Evolutionary conservation across 2,329 filamentous ascomycete genomes (phyloP).

Genomic region (Pseudogymnoascus sp.): DNA sequence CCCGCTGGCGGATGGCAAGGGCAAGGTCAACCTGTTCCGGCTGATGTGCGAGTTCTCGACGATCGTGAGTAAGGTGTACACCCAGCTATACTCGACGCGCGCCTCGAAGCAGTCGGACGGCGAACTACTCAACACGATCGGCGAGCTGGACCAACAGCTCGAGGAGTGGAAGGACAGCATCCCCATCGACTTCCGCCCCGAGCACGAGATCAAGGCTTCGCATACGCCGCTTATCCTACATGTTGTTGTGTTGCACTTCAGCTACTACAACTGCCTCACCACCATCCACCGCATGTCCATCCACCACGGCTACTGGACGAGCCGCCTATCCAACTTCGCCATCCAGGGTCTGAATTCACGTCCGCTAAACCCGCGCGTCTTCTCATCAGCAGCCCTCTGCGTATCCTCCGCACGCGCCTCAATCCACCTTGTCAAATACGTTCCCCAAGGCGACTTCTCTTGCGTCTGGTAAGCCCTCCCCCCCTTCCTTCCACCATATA

Average conservation of each 20-base stretch:
- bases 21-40: constrained; percentile 91
- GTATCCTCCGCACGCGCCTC: constrained; percentile 88
- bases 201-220: constrained; percentile 88
- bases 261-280: constrained; percentile 95
- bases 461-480: constrained; percentile 75
- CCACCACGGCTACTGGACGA: constrained; percentile 97
- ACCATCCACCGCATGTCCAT: constrained; percentile 98
- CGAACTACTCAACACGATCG: constrained; percentile 89
- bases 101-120: constrained; percentile 87
- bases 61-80: constrained; percentile 93
- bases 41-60: constrained; percentile 85
- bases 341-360: constrained; percentile 88
- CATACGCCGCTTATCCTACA: constrained; percentile 92
- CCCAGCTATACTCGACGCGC: constrained; percentile 82
- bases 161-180: constrained; percentile 97
- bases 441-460: constrained; percentile 87
- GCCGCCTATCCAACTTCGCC: constrained; percentile 84
- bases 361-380: constrained; percentile 87
- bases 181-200: constrained; percentile 90
- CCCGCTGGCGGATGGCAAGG: constrained; percentile 76
- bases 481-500: not conserved
- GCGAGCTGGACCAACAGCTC: constrained; percentile 80
- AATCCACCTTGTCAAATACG: constrained; percentile 90
- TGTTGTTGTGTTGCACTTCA: constrained; percentile 88
- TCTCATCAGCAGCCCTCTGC: constrained; percentile 85